A percentile compares a stretch with the other conserved stretches of the same genome.
Conservation (phyloP, 768 basidiomycete species). For the Nidularia sp. region DNA sequence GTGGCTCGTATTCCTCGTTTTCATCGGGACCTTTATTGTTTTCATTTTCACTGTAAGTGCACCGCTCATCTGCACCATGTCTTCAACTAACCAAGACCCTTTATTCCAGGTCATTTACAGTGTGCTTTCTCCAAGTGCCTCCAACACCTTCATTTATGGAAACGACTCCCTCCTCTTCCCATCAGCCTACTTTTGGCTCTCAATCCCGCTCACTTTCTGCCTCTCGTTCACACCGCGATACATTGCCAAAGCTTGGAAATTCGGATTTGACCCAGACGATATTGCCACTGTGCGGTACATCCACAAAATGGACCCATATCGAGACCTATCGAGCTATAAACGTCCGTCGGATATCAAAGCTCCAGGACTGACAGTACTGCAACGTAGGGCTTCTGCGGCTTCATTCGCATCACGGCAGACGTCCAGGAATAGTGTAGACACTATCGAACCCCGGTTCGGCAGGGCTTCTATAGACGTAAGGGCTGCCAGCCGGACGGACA, state of each 20-base stretch:
- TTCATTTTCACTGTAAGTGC: slow-evolving; percentile 73
- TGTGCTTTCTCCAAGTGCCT: slow-evolving; percentile 66
- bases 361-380: slow-evolving; percentile 13
- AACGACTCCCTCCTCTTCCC: slow-evolving; percentile 74
- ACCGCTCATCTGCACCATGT: neutral
- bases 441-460: slow-evolving; percentile 17
- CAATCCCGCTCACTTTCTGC: slow-evolving; percentile 62
- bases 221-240: slow-evolving; percentile 79
- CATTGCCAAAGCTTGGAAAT: slow-evolving; percentile 62
- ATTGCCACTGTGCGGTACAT: slow-evolving; percentile 75
- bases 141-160: slow-evolving; percentile 68
- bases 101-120: slow-evolving; percentile 68
- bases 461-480: slow-evolving; percentile 35
- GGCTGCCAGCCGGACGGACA: slow-evolving; percentile 68
- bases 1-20: slow-evolving; percentile 83
- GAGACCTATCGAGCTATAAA: slow-evolving; percentile 40
- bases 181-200: slow-evolving; percentile 87
- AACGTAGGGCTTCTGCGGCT: slow-evolving; percentile 1
- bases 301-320: slow-evolving; percentile 58
- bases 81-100: neutral
- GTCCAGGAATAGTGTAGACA: slow-evolving; percentile 5
- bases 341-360: slow-evolving; percentile 9
- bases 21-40: slow-evolving; percentile 75
- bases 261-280: slow-evolving; percentile 71
- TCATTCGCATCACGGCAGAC: neutral